Percentiles rank a stretch among this genome's conserved stretches.
phyloP scores from a whole-genome alignment of 108 stramenopile genomes.

The Cylindrotheca fusiformis region DNA sequence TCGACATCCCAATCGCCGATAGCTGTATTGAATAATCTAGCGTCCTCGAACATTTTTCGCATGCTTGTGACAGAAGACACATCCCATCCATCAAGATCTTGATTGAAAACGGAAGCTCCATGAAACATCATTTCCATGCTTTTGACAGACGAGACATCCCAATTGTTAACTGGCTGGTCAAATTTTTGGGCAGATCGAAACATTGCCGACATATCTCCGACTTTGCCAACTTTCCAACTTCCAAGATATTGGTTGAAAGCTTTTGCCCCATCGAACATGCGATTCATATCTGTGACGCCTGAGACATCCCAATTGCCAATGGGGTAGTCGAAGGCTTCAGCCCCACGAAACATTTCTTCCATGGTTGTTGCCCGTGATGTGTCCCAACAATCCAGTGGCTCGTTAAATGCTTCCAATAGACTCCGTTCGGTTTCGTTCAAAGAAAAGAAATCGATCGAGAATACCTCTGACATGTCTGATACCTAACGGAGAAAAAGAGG shows the following conservation, averaged over 20 bases:
- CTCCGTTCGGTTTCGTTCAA: too few species aligned
- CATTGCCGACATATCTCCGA: not conserved
- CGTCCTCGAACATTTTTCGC: slow-evolving; percentile 23
- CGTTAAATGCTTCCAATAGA: too few species aligned
- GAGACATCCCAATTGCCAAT: slow-evolving; percentile 34
- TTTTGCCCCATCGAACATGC: slow-evolving; percentile 24
- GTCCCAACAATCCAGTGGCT: slow-evolving; percentile 32
- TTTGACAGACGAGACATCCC: too few species aligned
- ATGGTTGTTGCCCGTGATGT: slow-evolving; percentile 23
- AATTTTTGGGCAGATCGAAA: too few species aligned
- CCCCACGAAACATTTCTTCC: slow-evolving; percentile 26
- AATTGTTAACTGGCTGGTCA: slow-evolving; percentile 35
- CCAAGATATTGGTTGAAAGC: slow-evolving; percentile 12
- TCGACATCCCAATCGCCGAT: slow-evolving; percentile 11
- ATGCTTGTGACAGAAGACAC: slow-evolving; percentile 1
- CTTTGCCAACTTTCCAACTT: too few species aligned
- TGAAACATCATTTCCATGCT: too few species aligned
- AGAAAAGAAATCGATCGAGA: too few species aligned
- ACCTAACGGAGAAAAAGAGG: too few species aligned
- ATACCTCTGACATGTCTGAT: too few species aligned
- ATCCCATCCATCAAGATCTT: slow-evolving; percentile 34
- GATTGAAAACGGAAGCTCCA: too few species aligned
- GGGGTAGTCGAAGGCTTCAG: slow-evolving; percentile 24
- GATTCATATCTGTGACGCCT: slow-evolving; percentile 22
- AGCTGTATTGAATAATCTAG: slow-evolving; percentile 12